Conservation (phyloP, 805 yeast species). For the Dipodascopsis uninucleata region DNA sequence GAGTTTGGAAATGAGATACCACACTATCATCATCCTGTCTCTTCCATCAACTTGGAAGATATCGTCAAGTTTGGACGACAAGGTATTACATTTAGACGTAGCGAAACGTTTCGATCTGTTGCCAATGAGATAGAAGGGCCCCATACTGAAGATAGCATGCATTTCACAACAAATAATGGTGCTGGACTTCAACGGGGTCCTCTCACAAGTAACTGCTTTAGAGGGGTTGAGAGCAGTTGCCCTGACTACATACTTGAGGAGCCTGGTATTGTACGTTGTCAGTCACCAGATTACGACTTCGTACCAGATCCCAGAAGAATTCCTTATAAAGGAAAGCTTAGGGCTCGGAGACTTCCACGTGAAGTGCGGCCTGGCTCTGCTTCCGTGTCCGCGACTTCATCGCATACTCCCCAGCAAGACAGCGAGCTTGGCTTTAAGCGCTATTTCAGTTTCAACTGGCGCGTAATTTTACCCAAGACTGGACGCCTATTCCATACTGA, state of each 20-base stretch:
- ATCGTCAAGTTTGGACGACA: slow-evolving; percentile 8
- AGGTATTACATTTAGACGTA: slow-evolving; percentile 9
- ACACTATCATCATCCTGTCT: slow-evolving; percentile 21
- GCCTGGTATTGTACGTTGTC: no score
- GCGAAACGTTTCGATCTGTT: not conserved
- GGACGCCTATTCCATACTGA: slow-evolving; percentile 3
- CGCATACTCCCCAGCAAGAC: no score
- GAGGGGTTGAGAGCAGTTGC: no score
- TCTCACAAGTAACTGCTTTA: no score
- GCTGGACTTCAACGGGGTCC: no score
- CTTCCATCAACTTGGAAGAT: slow-evolving; percentile 20
- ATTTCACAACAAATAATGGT: not conserved
- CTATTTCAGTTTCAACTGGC: slow-evolving; percentile 18
- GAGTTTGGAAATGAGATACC: slow-evolving; percentile 12
- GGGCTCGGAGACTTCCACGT: no score
- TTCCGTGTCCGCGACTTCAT: no score
- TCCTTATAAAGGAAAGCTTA: no score
- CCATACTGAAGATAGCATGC: not conserved
- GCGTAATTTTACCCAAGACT: slow-evolving; percentile 4
- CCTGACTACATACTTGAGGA: no score
- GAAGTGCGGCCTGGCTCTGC: no score
- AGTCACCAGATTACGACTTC: no score
- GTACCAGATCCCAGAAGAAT: no score
- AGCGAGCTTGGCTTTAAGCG: slow-evolving; percentile 4
- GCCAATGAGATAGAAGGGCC: not conserved